phyloP scores from a whole-genome alignment of 2,329 filamentous ascomycete species.

The Verticillium dahliae region DNA sequence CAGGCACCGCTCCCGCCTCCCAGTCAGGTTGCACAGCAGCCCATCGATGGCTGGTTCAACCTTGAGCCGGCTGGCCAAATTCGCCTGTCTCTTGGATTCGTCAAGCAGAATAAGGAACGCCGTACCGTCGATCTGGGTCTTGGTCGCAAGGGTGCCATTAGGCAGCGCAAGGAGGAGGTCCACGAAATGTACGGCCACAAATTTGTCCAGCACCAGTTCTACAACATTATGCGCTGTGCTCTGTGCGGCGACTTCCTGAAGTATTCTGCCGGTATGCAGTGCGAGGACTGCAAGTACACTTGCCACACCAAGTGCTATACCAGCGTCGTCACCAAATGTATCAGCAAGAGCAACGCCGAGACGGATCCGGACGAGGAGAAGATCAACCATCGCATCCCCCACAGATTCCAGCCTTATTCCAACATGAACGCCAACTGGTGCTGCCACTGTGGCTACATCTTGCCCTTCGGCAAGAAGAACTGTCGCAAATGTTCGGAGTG shows the following conservation, averaged over 20 bases:
- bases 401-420: constrained; percentile 93
- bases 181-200: constrained; percentile 99
- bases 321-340: constrained; percentile 98
- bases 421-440: constrained; percentile 99
- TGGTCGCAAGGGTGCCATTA: constrained; percentile 89
- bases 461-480: constrained; percentile 93
- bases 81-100: constrained; percentile 83
- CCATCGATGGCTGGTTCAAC: constrained; percentile 94
- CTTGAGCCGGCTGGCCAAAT: constrained; percentile 91
- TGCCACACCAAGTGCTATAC: constrained; percentile 97
- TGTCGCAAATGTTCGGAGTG: constrained; percentile 93
- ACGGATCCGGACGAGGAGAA: constrained; percentile 98
- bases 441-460: constrained; percentile 94
- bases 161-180: constrained; percentile 95
- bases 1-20: constrained; percentile 29
- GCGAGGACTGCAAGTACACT: constrained; percentile 98
- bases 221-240: constrained; percentile 99
- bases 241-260: constrained; percentile 98
- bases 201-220: constrained; percentile 97
- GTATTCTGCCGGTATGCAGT: constrained; percentile 98
- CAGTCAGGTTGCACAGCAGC: constrained; percentile 47
- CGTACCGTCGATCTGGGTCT: constrained; percentile 82
- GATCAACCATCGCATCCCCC: constrained; percentile 98
- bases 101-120: constrained; percentile 81
- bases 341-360: constrained; percentile 98